A percentile compares a stretch with the other conserved stretches of the same genome.
phyloP scores from a whole-genome alignment of 177 flowering plant genomes.

The Vitis hybrid region DNA sequence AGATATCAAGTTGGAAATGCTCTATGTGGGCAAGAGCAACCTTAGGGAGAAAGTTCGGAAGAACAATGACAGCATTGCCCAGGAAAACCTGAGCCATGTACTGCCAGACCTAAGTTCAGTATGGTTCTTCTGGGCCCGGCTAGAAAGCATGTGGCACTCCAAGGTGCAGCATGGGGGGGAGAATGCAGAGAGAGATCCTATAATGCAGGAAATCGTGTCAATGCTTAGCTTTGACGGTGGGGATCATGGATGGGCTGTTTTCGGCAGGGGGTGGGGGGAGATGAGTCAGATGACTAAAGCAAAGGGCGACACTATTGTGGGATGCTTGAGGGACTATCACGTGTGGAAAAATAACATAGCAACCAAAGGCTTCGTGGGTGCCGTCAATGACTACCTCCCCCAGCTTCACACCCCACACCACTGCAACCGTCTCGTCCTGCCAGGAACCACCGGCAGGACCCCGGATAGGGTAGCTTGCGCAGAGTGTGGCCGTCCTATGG shows the following conservation, averaged over 20 bases:
- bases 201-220: conserved; percentile 51
- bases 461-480: conserved; percentile 68
- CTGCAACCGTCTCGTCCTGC: conserved; percentile 60
- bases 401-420: conserved; percentile 42
- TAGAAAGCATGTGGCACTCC: conserved; percentile 75
- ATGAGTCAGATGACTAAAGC: conserved; percentile 31
- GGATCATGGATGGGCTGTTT: conserved; percentile 65
- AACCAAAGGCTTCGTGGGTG: conserved; percentile 36
- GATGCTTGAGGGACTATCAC: conserved; percentile 20
- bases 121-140: conserved; percentile 73
- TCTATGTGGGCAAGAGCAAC: conserved; percentile 65
- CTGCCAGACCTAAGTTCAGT: conserved; percentile 28
- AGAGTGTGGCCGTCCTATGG: conserved; percentile 72
- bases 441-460: conserved; percentile 39
- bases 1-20: conserved; percentile 41
- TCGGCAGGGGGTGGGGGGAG: conserved; percentile 34
- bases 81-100: conserved; percentile 39
- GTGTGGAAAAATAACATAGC: conserved; percentile 26
- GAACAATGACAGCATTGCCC: conserved; percentile 26
- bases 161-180: conserved; percentile 38
- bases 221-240: conserved; percentile 63
- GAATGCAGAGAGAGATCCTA: conserved; percentile 37
- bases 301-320: conserved; percentile 33
- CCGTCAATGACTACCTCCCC: conserved; percentile 32
- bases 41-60: conserved; percentile 38